phyloP scores from a whole-genome alignment of 805 yeast genomes.

The Ogataea wickerhamii region DNA sequence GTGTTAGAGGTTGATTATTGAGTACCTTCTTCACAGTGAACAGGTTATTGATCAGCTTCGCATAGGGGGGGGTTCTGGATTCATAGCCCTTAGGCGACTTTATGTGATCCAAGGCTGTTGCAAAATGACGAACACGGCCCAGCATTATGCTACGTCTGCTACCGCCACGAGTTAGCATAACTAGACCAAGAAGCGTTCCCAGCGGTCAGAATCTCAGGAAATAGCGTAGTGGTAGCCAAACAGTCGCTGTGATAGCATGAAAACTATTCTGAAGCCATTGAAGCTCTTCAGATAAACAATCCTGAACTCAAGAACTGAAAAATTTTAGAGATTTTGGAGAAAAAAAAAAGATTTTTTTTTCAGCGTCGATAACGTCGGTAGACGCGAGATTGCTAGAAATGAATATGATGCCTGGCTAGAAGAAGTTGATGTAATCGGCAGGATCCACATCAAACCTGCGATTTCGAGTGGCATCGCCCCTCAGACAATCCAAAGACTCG shows the following conservation, averaged over 20 bases:
- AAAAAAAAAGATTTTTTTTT: too few species aligned
- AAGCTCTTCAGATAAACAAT: too few species aligned
- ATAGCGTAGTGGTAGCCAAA: too few species aligned
- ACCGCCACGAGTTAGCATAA: conserved; percentile 13
- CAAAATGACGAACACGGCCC: conserved; percentile 20
- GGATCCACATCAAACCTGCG: conserved; percentile 14
- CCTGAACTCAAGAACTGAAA: too few species aligned
- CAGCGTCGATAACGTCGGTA: background rate
- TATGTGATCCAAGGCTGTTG: conserved; percentile 25
- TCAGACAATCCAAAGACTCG: too few species aligned
- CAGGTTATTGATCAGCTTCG: conserved; percentile 64
- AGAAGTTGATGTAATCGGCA: too few species aligned
- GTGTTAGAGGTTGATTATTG: conserved; percentile 65
- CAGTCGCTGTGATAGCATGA: too few species aligned
- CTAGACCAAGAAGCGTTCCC: too few species aligned
- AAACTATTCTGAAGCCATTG: too few species aligned
- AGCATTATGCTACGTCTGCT: conserved; percentile 6
- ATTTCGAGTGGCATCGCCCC: background rate
- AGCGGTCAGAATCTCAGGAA: conserved; percentile 13
- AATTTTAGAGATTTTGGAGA: background rate
- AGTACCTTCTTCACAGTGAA: conserved; percentile 34
- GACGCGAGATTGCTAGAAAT: too few species aligned
- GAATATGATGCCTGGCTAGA: too few species aligned
- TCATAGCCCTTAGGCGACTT: conserved; percentile 56
- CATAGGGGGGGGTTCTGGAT: conserved; percentile 85